These are phyloP conservation scores for Phialocephala subalpina DNA, from an alignment of 2,329 filamentous ascomycete species.

Conservation along the genomic window DNA sequence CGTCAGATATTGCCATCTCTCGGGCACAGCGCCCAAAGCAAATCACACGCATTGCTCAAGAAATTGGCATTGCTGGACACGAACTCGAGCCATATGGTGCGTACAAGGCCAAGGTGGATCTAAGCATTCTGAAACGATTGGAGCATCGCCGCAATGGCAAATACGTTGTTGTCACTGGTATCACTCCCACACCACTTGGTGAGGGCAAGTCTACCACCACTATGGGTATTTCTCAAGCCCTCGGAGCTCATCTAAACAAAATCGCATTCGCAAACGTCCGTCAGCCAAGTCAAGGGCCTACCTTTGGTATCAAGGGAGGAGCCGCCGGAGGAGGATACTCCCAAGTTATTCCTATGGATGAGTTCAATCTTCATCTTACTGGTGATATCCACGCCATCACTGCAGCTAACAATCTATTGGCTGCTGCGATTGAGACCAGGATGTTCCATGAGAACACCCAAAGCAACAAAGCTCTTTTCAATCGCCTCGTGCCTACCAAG, in stretches of 20 bases:
- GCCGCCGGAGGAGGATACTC: constrained; percentile 97
- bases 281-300: constrained; percentile 96
- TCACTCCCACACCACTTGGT: constrained; percentile 94
- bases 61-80: constrained; percentile 86
- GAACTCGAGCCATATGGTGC: constrained; percentile 95
- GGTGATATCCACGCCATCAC: constrained; percentile 98
- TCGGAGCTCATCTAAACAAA: constrained; percentile 87
- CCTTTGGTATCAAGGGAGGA: constrained; percentile 98
- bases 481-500: constrained; percentile 86
- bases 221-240: constrained; percentile 90
- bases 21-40: constrained; percentile 90
- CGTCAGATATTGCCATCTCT: constrained; percentile 95
- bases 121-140: constrained; percentile 82
- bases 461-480: constrained; percentile 88
- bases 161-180: constrained; percentile 93
- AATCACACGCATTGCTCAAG: constrained; percentile 83
- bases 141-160: constrained; percentile 87
- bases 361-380: constrained; percentile 97
- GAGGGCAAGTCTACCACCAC: constrained; percentile 99
- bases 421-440: constrained; percentile 94
- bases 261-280: constrained; percentile 96
- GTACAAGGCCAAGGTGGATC: constrained; percentile 94
- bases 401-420: constrained; percentile 95
- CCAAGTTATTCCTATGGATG: constrained; percentile 99
- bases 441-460: constrained; percentile 99